These are phyloP conservation scores for Thamnidium elegans DNA, from an alignment of 192 early-diverging fungal genomes.

Conservation along the genomic window DNA sequence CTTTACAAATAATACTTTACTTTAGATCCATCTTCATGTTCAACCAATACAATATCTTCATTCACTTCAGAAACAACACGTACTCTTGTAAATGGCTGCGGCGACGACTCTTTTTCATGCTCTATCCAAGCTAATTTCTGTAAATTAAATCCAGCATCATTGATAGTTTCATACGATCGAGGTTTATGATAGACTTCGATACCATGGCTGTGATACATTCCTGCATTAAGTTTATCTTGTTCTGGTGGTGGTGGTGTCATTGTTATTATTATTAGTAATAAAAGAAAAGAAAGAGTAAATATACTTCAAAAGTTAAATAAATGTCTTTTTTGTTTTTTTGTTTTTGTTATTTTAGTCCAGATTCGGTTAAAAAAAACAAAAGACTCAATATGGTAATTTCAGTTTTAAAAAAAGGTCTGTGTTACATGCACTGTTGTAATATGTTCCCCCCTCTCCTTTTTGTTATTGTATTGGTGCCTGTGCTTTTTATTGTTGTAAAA, in stretches of 20 bases:
- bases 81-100: not conserved
- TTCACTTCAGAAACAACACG: not conserved
- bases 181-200: constrained; percentile 20
- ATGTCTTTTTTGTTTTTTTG: not conserved
- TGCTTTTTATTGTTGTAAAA: too few species aligned
- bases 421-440: too few species aligned
- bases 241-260: constrained; percentile 7
- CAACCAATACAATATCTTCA: not conserved
- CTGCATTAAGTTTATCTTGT: constrained; percentile 3
- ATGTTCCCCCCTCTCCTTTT: too few species aligned
- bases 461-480: too few species aligned
- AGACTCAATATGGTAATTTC: not conserved
- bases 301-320: not conserved
- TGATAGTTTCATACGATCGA: not conserved
- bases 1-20: not conserved
- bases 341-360: not conserved
- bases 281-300: not conserved
- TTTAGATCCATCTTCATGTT: constrained; percentile 4
- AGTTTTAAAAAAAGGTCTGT: too few species aligned
- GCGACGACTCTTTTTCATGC: not conserved
- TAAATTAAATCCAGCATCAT: constrained; percentile 14
- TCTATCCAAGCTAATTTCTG: constrained; percentile 15
- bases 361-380: not conserved
- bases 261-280: not conserved
- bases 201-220: constrained; percentile 34